Evolutionary conservation across 2,329 filamentous ascomycete genomes (phyloP), one percentile per base, ranked within the genome.

Genomic region (Ramichloridium luteum): DNA sequence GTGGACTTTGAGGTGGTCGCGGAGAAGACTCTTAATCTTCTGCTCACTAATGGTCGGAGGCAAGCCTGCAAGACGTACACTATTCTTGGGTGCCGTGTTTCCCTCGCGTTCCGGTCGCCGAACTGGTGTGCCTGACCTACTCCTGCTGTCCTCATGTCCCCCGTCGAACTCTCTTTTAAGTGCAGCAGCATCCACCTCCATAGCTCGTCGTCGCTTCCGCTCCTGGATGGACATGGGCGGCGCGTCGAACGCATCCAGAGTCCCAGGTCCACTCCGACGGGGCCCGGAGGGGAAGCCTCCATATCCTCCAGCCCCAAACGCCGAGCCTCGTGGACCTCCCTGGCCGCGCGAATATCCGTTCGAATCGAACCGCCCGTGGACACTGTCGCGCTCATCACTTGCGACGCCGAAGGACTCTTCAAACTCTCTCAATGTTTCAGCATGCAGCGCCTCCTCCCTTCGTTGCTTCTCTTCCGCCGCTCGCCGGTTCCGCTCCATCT

Each of bases 391-490:
- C 36, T 70, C 69, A 22, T 67, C 72, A 25, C 68, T 64, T 6
- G 32, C 35, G 9, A 33, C 35, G 2, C 36, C 76, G 47, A 82
- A 81, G 34, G 70, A 84, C 57, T 88, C 88, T 35, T 90, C 74
- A 45, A 93, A 93, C 43, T 88, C 83, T 46, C 84, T 75, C 55
- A 86, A 81, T 1, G 85, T 83, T 14, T 83, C 84, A 13, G 80
- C 82, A 5, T 82, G 92, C 59, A 93, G 86, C 44, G 79, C 83
- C 49, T 79, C 80, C 57, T 93, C 86, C 44, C 83, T 72, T 45
- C 73, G 70, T 37, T 81, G 77, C 61, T 93, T 93, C 14, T 83
- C 84, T 63, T 93, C 84, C 35, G 81, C 82, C 54, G 93, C 84
- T 37, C 82, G 82, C 56, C 81, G 84, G 55, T 92, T 81, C 47